Percentiles rank a stretch among this genome's conserved stretches.
These are phyloP conservation scores for Termitomyces sp. DNA, from an alignment of 768 basidiomycete species.

Conservation along the genomic window DNA sequence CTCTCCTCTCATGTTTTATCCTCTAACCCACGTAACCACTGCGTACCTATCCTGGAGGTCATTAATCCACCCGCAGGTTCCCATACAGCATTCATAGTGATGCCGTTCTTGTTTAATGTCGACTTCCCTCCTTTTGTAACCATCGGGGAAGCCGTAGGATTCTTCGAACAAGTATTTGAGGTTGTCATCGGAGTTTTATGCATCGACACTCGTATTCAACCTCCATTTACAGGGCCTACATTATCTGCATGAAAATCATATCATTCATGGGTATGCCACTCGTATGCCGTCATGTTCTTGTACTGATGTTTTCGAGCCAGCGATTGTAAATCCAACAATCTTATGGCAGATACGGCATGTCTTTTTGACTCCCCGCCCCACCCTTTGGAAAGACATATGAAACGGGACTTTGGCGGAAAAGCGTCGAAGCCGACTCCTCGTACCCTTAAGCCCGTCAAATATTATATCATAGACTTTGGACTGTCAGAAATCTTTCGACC, in stretches of 20 bases:
- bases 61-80: conserved; percentile 14
- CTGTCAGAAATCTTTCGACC: conserved; percentile 16
- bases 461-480: background rate
- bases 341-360: conserved; percentile 13
- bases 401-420: conserved; percentile 1
- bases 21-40: conserved; percentile 14
- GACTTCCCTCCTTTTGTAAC: conserved; percentile 19
- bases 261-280: conserved; percentile 26
- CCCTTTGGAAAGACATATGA: conserved; percentile 1
- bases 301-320: background rate
- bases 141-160: conserved; percentile 25
- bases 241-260: conserved; percentile 29
- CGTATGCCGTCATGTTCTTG: background rate
- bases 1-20: conserved; percentile 9
- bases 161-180: conserved; percentile 26
- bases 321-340: conserved; percentile 14
- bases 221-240: conserved; percentile 19
- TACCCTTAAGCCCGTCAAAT: conserved; percentile 1
- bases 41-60: conserved; percentile 17
- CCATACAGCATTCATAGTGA: conserved; percentile 15
- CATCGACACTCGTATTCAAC: background rate
- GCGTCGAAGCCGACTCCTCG: conserved; percentile 4
- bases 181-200: conserved; percentile 16
- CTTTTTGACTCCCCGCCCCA: conserved; percentile 9
- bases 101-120: conserved; percentile 17